phyloP scores from a whole-genome alignment of 331 rosid genomes.

The Prunus yedoensis region DNA sequence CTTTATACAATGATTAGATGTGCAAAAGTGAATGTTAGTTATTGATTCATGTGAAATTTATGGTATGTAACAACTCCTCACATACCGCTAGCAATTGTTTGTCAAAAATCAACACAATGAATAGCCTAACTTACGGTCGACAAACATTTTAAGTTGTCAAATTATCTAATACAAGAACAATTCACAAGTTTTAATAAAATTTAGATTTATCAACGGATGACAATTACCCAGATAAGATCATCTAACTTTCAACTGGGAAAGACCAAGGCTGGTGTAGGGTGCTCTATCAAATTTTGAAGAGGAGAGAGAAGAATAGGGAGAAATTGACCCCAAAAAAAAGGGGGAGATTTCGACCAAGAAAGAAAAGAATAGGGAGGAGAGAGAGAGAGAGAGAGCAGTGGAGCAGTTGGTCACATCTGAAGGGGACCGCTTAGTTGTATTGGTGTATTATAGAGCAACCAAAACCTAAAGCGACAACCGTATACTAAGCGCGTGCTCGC shows the following conservation, averaged over 20 bases:
- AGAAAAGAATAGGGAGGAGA: too few relatives aligned
- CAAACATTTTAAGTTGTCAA: too few relatives aligned
- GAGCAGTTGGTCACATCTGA: constrained; percentile 57
- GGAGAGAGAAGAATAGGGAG: neutral
- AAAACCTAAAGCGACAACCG: neutral
- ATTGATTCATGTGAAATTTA: neutral
- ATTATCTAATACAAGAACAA: too few relatives aligned
- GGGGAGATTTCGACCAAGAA: too few relatives aligned
- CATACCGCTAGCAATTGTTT: too few relatives aligned
- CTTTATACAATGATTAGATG: neutral
- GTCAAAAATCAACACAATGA: too few relatives aligned
- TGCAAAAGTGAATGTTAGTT: neutral
- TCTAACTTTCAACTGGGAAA: neutral
- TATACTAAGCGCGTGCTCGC: neutral
- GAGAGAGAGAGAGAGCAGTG: constrained; percentile 45
- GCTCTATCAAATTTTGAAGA: neutral
- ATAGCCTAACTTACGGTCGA: too few relatives aligned
- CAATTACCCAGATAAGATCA: neutral
- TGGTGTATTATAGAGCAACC: neutral
- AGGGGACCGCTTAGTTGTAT: constrained; percentile 41
- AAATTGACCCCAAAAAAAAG: too few relatives aligned
- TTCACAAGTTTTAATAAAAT: too few relatives aligned
- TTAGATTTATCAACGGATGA: neutral
- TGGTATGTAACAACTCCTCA: too few relatives aligned
- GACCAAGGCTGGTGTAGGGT: neutral